Evolutionary conservation across 805 yeast genomes (phyloP), one percentile per base, ranked within the genome.

Genomic region (Yarrowia deformans): DNA sequence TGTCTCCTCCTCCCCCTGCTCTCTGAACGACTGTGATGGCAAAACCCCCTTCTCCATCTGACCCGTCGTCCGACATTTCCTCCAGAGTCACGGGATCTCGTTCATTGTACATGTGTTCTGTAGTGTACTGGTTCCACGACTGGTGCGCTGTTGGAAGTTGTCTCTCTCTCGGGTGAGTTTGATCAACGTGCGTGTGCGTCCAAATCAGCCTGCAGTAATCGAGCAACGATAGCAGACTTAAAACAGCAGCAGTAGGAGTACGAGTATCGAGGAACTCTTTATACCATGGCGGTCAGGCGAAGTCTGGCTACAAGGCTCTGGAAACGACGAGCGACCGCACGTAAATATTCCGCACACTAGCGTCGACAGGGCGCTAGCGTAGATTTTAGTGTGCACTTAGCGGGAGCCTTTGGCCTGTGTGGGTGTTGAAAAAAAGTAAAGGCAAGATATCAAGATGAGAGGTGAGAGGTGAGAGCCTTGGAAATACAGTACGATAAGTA

Each of bases 11-110:
- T 14, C 34, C 13, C 18, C 34, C 42, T n/a, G n/a, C n/a, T 14
- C 42, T 18, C 32, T 60, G 52, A 29, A 45, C 42, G 18, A 45
- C 13, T 14, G 32, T 42, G 10, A 37, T 35, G 32, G 29, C 29
- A 23, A 23, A 23, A 2, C 29, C 29, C 29, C 37, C 54, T n/a
- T 32, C 49, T 16, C 9, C 39, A 39, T 45, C 66, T 18, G 66
- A 42, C 1, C 37, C 66, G 40, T 32, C 52, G 12, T 60, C 66
- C 35, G 60, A 54, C 66, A 60, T 60, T 60, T 60, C 66, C 66
- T 60, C 66, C 66, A 60, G 52, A n/a, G 66, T 60, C 66, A 60
- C 66, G 52, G 66, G 66, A 45, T 60, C 66, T n/a, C 66, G 50
- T 60, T 60, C 66, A 60, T 60, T 60, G 66, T 60, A 45, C 66